Evolutionary conservation across 805 yeast species (phyloP).

Genomic region (Novakomyces olei): DNA sequence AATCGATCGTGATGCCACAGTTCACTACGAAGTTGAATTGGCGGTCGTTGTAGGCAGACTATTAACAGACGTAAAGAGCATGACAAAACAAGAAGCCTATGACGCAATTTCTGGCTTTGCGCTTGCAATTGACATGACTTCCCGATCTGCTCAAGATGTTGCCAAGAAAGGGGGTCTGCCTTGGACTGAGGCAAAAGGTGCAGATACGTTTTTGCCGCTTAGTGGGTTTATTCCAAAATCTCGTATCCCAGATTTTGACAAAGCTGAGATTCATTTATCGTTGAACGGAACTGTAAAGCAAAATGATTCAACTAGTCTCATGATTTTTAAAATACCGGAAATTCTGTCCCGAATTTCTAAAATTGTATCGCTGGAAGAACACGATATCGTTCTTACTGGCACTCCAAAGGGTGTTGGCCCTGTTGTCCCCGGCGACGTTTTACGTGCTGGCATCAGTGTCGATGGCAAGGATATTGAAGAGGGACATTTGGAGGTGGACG

Average conservation of each 20-base stretch:
- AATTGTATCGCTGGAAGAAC: constrained; percentile 78
- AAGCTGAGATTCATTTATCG: constrained; percentile 36
- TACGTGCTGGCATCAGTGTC: constrained; percentile 39
- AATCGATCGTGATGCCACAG: constrained; percentile 57
- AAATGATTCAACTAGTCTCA: constrained; percentile 46
- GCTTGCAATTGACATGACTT: constrained; percentile 81
- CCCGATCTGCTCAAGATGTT: constrained; percentile 84
- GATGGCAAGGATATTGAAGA: constrained; percentile 35
- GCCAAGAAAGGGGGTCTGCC: constrained; percentile 89
- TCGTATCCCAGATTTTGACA: constrained; percentile 48
- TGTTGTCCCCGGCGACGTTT: constrained; percentile 52
- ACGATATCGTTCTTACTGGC: constrained; percentile 83
- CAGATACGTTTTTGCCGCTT: constrained; percentile 87
- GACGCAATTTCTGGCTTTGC: constrained; percentile 64
- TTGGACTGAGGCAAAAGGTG: constrained; percentile 92
- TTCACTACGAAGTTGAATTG: constrained; percentile 85
- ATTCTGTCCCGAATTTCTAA: constrained; percentile 60
- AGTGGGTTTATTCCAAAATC: constrained; percentile 40
- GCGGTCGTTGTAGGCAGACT: constrained; percentile 52
- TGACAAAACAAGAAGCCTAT: constrained; percentile 36
- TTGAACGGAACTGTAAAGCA: constrained; percentile 41
- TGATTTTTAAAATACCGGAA: constrained; percentile 73
- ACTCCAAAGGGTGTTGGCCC: constrained; percentile 96
- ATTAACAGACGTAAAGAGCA: constrained; percentile 15
- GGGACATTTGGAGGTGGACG: too few species aligned